Evolutionary conservation across 2,329 filamentous ascomycete species (phyloP).

Genomic region (Diplocarpon rosae): DNA sequence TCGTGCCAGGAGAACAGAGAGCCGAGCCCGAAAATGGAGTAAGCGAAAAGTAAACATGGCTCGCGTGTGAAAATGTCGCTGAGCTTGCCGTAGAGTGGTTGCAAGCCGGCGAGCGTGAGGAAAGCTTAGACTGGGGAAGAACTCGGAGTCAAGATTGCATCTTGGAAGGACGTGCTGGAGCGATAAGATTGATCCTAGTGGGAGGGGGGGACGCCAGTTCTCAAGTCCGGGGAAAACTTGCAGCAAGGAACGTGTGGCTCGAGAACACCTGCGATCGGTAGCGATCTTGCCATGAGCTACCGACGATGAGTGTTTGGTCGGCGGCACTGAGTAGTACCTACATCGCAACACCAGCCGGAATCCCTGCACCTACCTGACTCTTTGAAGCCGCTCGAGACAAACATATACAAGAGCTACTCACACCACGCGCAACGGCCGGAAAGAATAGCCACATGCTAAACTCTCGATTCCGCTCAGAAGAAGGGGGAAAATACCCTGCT

Average conservation of each 20-base stretch:
- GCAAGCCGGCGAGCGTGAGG: constrained; percentile 62
- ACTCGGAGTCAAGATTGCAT: too few species aligned
- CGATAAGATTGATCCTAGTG: too few species aligned
- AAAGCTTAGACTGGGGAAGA: constrained; percentile 30
- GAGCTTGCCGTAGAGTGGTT: constrained; percentile 63
- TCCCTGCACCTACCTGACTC: not conserved
- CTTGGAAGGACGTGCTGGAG: too few species aligned
- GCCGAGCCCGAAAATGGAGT: constrained; percentile 52
- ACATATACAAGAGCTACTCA: constrained; percentile 30
- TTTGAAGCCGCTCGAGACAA: not conserved
- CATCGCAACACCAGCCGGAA: not conserved
- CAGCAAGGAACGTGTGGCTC: too few species aligned
- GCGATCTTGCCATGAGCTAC: constrained; percentile 72
- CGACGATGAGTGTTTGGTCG: constrained; percentile 68
- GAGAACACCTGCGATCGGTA: constrained; percentile 42
- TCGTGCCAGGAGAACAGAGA: constrained; percentile 51
- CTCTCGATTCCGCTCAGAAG: constrained; percentile 18
- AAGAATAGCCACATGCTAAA: constrained; percentile 42
- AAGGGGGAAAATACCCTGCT: constrained; percentile 13
- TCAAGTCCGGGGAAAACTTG: too few species aligned
- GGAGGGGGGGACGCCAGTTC: too few species aligned
- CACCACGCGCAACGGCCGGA: constrained; percentile 51
- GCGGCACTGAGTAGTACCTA: constrained; percentile 62
- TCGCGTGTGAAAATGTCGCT: constrained; percentile 64
- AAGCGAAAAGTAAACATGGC: constrained; percentile 51